Conservation (phyloP, 148 eudicot species). For the Nepenthes mirabilis region DNA sequence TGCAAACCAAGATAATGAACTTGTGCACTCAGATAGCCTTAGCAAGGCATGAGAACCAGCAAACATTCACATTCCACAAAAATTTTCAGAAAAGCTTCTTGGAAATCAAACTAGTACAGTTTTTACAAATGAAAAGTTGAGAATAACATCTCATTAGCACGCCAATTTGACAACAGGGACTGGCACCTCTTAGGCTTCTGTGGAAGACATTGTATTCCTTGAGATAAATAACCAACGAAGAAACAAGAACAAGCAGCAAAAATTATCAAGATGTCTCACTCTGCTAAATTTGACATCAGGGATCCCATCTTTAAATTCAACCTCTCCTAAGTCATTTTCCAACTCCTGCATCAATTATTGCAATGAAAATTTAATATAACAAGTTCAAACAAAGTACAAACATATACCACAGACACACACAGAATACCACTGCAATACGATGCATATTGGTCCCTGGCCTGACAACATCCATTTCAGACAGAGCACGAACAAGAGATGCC, state of each 20-base stretch:
- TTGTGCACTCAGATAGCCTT: no score
- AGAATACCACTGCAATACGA: conserved; percentile 64
- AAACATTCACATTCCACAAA: no score
- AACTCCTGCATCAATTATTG: conserved; percentile 48
- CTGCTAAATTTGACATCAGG: conserved; percentile 93
- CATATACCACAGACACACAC: background rate
- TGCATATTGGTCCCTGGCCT: conserved; percentile 65
- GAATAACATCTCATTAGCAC: no score
- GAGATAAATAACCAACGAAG: background rate
- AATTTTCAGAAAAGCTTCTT: no score
- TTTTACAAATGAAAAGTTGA: no score
- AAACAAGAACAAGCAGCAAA: background rate
- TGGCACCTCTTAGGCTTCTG: no score
- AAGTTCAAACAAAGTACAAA: no score
- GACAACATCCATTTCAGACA: conserved; percentile 72
- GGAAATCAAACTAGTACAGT: no score
- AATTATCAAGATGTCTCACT: conserved; percentile 25
- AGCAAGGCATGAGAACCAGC: no score
- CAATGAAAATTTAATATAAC: no score
- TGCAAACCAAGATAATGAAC: no score
- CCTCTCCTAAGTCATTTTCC: conserved; percentile 74
- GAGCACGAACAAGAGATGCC: conserved; percentile 81
- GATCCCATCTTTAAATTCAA: conserved; percentile 64
- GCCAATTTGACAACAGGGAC: no score
- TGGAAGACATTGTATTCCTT: background rate